phyloP scores from a whole-genome alignment of 352 stramenopile genomes.

The Pythium coloratum region DNA sequence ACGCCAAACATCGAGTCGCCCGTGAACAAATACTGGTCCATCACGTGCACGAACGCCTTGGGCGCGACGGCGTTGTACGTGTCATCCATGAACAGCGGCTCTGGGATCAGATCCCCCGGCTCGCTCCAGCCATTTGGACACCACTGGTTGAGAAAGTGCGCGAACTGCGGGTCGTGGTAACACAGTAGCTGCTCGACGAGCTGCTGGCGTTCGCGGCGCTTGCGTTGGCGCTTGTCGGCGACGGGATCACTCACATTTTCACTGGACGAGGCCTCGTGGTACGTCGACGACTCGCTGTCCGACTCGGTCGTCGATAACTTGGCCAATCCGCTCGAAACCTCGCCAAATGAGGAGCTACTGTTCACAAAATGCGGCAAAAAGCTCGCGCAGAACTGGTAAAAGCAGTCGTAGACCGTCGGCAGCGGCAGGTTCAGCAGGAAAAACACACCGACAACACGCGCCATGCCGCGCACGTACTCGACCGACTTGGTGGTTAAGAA shows the following conservation, averaged over 20 bases:
- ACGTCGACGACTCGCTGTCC: conserved; percentile 41
- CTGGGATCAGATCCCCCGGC: conserved; percentile 49
- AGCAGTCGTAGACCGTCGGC: conserved; percentile 83
- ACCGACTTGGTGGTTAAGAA: conserved; percentile 83
- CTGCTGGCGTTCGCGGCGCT: conserved; percentile 52
- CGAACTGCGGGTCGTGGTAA: conserved; percentile 72
- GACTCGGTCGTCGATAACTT: conserved; percentile 23
- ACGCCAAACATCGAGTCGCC: conserved; percentile 68
- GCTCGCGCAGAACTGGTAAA: conserved; percentile 79
- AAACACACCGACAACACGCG: conserved; percentile 69
- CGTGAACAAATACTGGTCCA: conserved; percentile 80
- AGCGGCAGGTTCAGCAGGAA: conserved; percentile 72
- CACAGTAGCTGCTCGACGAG: conserved; percentile 69
- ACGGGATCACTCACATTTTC: conserved; percentile 24
- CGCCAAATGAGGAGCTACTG: conserved; percentile 19
- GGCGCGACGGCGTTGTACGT: conserved; percentile 68
- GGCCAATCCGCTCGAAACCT: conserved; percentile 10
- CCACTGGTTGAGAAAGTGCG: conserved; percentile 73
- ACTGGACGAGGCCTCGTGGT: conserved; percentile 29
- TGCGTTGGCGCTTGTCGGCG: conserved; percentile 36
- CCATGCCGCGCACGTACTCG: conserved; percentile 72
- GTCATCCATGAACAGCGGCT: conserved; percentile 63
- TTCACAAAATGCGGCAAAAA: conserved; percentile 77
- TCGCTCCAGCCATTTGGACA: conserved; percentile 68
- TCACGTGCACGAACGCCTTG: conserved; percentile 60